Base-by-base conservation (phyloP, 2,329 filamentous ascomycete species). In the Microdochium paspali region DNA sequence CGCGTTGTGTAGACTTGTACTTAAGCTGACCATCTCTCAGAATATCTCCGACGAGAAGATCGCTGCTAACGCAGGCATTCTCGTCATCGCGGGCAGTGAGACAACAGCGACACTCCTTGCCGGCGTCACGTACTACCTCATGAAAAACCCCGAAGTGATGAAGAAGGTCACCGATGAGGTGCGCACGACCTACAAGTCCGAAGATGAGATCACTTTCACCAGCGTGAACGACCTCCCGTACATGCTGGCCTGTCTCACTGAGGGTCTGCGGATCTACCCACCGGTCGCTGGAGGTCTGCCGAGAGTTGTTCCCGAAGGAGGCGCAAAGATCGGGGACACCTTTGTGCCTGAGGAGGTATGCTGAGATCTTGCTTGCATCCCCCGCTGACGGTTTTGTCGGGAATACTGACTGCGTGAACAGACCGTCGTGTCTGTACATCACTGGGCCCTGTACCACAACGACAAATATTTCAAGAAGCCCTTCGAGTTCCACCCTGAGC, bases 101-200 rank as follows among this genome's bases (percentile, higher is more conserved):
- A 78, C 74, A 4, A 75, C 72, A 1, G 70, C 73, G 0, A 74
- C 71, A 0, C 58, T 71, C 2, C 60, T 76, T 15, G 58, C 64
- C 51, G 56, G 70, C 52, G 54, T 61, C 51, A 53, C 60, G 0
- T 75, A 64, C 50, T 56, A 70, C 5, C 58, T 76, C 10, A 55
- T 71, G 3, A 61, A 58, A 2, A 59, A 71, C 47, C 65, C 64
- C 1, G 50, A 60, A 2, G 52, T 53, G 13, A 54, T 66, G 13
- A 44, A 54, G n/a, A 66, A 58, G 45, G 45, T 72, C 13, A 56
- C 56, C 3, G 23, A 61, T 4, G 71, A 74, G 55, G 61, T 74
- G 9, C 63, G 70, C 7, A 53, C 57, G 1, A 40, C 55, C 0
- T 72, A 72, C 49, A 51, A 54, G 9, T 57, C 48, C 4, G 61